Evolutionary conservation across 2,329 filamentous ascomycete species (phyloP).

Genomic region (Epichloe coenophiala): DNA sequence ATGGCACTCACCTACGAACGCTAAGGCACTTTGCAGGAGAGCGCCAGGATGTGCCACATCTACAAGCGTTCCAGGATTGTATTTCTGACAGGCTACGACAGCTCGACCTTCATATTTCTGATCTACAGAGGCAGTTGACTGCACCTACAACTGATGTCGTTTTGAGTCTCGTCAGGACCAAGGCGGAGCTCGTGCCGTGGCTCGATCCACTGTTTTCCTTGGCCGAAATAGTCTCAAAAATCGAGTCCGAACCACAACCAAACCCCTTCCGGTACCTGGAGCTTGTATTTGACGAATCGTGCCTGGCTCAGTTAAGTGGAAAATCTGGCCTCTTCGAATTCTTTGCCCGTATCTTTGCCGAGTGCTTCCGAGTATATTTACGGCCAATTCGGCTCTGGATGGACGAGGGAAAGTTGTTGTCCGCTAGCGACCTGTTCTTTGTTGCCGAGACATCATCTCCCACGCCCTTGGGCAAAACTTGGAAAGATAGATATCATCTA

Average conservation of each 20-base stretch:
- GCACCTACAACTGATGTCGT: constrained; percentile 36
- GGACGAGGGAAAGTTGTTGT: constrained; percentile 57
- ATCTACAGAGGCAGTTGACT: constrained; percentile 47
- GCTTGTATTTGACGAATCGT: constrained; percentile 57
- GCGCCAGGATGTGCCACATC: constrained; percentile 37
- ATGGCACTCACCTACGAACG: constrained; percentile 29
- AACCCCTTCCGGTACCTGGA: constrained; percentile 65
- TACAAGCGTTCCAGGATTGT: constrained; percentile 60
- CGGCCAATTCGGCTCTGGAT: constrained; percentile 75
- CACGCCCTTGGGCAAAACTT: constrained; percentile 51
- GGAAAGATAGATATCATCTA: constrained; percentile 63
- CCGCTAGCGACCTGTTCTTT: constrained; percentile 61
- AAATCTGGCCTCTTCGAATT: constrained; percentile 47
- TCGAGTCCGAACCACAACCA: constrained; percentile 34
- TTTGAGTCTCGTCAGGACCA: constrained; percentile 53
- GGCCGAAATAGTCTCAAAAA: constrained; percentile 44
- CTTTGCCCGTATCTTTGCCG: constrained; percentile 58
- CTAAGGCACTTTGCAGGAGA: constrained; percentile 31
- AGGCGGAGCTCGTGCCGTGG: constrained; percentile 39
- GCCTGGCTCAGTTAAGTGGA: constrained; percentile 55
- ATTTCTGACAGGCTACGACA: constrained; percentile 40
- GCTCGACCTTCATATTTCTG: constrained; percentile 46
- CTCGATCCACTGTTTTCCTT: constrained; percentile 46
- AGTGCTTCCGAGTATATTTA: constrained; percentile 72
- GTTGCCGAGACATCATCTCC: constrained; percentile 45